Evolutionary conservation across 345 rosid species (phyloP), one percentile per base, ranked within the genome.

Genomic region (Citrus medica): DNA sequence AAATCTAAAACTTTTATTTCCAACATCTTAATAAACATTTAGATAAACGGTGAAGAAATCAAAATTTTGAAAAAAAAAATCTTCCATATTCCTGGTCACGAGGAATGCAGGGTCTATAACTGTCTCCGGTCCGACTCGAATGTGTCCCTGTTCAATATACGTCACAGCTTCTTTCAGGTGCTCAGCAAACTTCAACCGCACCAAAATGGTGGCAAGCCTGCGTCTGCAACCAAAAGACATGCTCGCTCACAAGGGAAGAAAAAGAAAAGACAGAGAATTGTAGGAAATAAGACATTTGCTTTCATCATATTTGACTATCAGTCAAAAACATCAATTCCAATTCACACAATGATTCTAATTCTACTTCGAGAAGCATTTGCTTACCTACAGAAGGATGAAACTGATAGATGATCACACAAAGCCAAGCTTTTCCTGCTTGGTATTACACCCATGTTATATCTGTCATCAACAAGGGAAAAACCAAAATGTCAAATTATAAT

Each of bases 101-200:
- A 93, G 87, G 84, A 88, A 95, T 59, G 98, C 94, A 2, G 98
- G 97, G 82, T 95, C 98, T 8, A 91, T 92, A 35, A 95, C 81
- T 0, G 95, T 92, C 60, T 95, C 97, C 0, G 96, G 97, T 65
- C 99, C 98, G n/a, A 92, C 97, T 73, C 97, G 91, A 77, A 95
- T 77, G 79, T 95, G 98, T 48, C 97, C 97, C 83, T 95, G 99
- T 86, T 93, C 95, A n/a, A 95, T 92, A 79, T 93, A 93, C 59
- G 98, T 92, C 55, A 93, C 87, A 0, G 98, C 97, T 89, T 91
- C 98, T 87, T 87, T 95, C 69, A 91, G 79, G 74, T 90, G 97
- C 86, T 93, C 96, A 1, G 98, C 97, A 88, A 86, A 92, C 89
- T 93, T 93, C 75, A 88, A 83, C 5, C 84, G 85, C 81, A 88